Base-by-base conservation (phyloP, 1,284 basidiomycete genomes). In the Trichosporon sp. region DNA sequence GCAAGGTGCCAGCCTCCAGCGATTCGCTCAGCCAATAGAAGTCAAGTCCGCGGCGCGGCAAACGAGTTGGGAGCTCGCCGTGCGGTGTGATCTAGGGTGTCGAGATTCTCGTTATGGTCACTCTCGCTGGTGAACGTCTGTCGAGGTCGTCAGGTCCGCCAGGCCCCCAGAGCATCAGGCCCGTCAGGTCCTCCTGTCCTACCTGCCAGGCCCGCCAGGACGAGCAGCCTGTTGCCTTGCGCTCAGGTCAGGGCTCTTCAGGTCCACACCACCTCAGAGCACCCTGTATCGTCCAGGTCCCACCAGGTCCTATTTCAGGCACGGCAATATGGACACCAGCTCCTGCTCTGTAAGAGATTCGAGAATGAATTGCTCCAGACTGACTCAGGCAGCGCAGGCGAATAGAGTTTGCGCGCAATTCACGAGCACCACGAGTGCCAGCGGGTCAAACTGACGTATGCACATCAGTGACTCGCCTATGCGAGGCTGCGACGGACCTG, bases 281-380 rank as follows among this genome's bases (percentile, higher is more conserved):
- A 26, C 51, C 51, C 51, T 54, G 51, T 54, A 54, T 54, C 11
- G 5, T 19, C 21, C 51, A 54, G 51, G 51, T 54, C 51, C 19
- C 6, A 6, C 8, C 4, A 21, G 51, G 51, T 26, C 21, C 51
- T 19, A 54, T 8, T n/a, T 16, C 51, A 54, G 51, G 51, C 51
- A 54, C 51, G 19, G 51, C 19, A 1, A 21, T 54, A 26, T 19
- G 51, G 10, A 8, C 48, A 51, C 19, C 19, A 37, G 51, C 21
- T 21, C 19, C 19, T 54, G 51, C 51, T 54, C 19, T 26, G 51
- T 54, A 19, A 54, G 51, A 54, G 51, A 54, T 54, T 19, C 7
- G 51, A 19, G 21, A 2, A 54, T 54, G 51, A 54, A 54, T 54
- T 54, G 51, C 51, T 54, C 51, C 51, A 54, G 51, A 54, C 51